phyloP scores from a whole-genome alignment of 768 basidiomycete species.

The Lactarius sanguifluus region DNA sequence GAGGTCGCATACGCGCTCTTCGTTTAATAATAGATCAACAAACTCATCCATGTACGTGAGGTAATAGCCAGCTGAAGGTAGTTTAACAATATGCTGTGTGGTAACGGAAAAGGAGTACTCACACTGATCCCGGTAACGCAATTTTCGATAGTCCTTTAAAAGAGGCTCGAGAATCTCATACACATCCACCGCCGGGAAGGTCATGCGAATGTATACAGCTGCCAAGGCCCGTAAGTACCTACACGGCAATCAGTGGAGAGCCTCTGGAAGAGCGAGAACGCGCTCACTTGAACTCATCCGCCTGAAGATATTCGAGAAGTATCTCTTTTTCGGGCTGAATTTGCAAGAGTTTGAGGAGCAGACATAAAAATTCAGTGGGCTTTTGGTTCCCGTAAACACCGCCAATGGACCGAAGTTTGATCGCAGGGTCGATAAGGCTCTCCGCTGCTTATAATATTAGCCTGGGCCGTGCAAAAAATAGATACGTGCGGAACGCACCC shows the following conservation, averaged over 20 bases:
- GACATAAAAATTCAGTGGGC: constrained; percentile 91
- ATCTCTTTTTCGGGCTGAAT: constrained; percentile 99
- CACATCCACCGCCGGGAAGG: constrained; percentile 86
- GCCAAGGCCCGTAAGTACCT: constrained; percentile 95
- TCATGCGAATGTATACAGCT: constrained; percentile 92
- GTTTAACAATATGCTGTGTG: constrained; percentile 8
- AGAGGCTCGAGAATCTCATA: constrained; percentile 93
- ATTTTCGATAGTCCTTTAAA: constrained; percentile 89
- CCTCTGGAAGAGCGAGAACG: neutral
- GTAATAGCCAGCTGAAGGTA: constrained; percentile 71
- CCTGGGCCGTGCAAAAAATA: neutral
- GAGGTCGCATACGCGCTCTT: constrained; percentile 95
- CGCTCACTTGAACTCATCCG: constrained; percentile 96
- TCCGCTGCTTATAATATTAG: constrained; percentile 57
- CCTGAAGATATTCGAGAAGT: constrained; percentile 88
- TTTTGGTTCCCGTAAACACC: constrained; percentile 95
- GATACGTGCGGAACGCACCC: constrained; percentile 46
- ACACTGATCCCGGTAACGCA: constrained; percentile 82
- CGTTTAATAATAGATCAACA: constrained; percentile 74
- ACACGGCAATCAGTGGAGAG: neutral
- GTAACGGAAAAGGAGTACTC: constrained; percentile 33
- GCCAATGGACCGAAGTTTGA: constrained; percentile 78
- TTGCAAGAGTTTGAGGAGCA: constrained; percentile 91
- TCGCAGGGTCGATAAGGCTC: constrained; percentile 89
- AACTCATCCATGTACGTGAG: constrained; percentile 93